These are phyloP conservation scores for Daphne laureola DNA, from an alignment of 441 rosid species.

Conservation along the genomic window DNA sequence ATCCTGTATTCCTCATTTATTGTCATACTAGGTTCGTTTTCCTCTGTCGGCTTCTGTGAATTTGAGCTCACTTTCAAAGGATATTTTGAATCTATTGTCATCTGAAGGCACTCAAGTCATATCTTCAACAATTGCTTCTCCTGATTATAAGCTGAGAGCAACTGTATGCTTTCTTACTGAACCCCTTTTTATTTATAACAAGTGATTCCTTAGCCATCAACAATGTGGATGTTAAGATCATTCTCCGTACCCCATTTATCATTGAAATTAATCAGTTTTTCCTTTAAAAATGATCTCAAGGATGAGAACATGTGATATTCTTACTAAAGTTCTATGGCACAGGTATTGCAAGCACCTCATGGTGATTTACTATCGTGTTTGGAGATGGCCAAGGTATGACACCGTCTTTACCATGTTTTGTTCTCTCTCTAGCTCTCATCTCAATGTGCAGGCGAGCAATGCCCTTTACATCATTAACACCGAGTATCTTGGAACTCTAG, in stretches of 20 bases:
- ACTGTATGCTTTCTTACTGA: constrained; percentile 36
- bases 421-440: background rate
- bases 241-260: constrained; percentile 1
- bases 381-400: constrained; percentile 87
- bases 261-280: background rate
- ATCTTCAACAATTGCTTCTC: constrained; percentile 47
- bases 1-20: background rate
- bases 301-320: constrained; percentile 7
- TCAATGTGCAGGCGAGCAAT: background rate
- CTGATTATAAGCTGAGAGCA: constrained; percentile 62
- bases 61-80: constrained; percentile 39
- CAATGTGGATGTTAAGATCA: background rate
- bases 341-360: constrained; percentile 83
- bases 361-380: constrained; percentile 73
- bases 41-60: constrained; percentile 46
- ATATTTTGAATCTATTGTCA: constrained; percentile 35
- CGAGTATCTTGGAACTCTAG: constrained; percentile 29
- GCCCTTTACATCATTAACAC: constrained; percentile 2
- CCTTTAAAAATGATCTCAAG: background rate
- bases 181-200: background rate
- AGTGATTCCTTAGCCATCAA: background rate
- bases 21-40: constrained; percentile 41
- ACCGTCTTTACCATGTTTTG: constrained; percentile 3
- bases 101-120: constrained; percentile 23
- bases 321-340: constrained; percentile 6